Base-by-base conservation (phyloP, 2,329 filamentous ascomycete species). In the Arthrinium phaeospermum region DNA sequence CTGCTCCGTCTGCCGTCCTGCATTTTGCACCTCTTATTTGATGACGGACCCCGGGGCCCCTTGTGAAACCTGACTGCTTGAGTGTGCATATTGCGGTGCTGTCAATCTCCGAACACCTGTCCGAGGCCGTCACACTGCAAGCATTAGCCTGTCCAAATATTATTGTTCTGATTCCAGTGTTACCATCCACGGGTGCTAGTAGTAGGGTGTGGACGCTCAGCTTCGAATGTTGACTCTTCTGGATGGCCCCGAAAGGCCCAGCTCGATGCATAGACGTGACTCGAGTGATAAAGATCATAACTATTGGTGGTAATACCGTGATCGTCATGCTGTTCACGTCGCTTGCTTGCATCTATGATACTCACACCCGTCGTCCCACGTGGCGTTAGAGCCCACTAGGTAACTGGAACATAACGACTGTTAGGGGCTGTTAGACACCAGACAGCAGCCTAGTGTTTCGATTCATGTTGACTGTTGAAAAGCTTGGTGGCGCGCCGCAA, bases 61-160 rank as follows among this genome's bases (percentile, higher is more conserved):
- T 34, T 61, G 30, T 37, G 53, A 37, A 61, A 61, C 53, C 53
- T 37, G 53, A 37, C 7, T n/a, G 30, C 53, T 19, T 61, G 51
- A 30, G 51, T 14, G 14, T 22, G 5, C 27, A 14, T 22, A 34
- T 61, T 61, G 13, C 22, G 53, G 34, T 34, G 30, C 14, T 41
- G 34, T 64, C 57, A 64, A 64, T 64, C 34, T 64, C 57, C 57
- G 57, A 64, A 64, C 57, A 30, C 51, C 24, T 57, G 51, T 57
- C 30, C 51, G 16, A 57, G 51, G 12, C 51, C 24, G 27, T 30
- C 51, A 14, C 16, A 41, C 34, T n/a, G n/a, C 57, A 64, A 41
- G 57, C 57, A 64, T 41, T 34, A 41, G 57, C 57, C 57, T 41
- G 57, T 14, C 2, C 12, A 24, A 64, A 41, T 41, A 41, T 24